Base-by-base conservation (phyloP, 2,329 filamentous ascomycete species). In the Blastomyces parvus region DNA sequence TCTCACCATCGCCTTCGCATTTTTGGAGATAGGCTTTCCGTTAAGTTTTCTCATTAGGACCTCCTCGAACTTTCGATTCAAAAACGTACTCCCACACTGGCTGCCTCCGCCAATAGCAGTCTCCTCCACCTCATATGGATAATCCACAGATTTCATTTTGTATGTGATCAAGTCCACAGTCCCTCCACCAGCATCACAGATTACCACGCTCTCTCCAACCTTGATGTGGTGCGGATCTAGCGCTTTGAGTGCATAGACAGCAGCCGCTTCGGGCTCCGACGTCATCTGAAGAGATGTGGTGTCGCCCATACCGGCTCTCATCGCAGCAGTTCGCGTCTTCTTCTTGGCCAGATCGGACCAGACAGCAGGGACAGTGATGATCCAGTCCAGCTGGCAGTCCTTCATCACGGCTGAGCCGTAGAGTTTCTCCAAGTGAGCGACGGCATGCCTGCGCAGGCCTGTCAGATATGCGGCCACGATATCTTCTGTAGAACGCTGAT, bases 41-140 rank as follows among this genome's bases (percentile, higher is more conserved):
- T 59, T 59, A n/a, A 59, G 25, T 27, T 59, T 59, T 14, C n/a
- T 27, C 58, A 59, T 59, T 8, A 59, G 22, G 14, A 59, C 40
- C 9, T 59, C 58, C 58, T 59, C 58, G 25, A 59, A 59, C 30
- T 59, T 59, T 17, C 58, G 44, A 36, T 59, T 59, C 58, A 59
- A 33, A 59, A 59, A 59, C 13, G 42, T 59, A 48, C 58, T 59
- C 8, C 58, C 58, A 36, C 58, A 59, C 58, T 59, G 58, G 46
- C 58, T 59, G 7, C 58, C 58, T 1, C 58, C 58, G 19, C 58
- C 58, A 42, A 55, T 62, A n/a, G 60, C 46, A 19, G 50, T 62
- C 60, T 62, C 53, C 38, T 56, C 60, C 40, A 56, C 60, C 50
- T 56, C 50, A 38, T 62, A 56, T 38, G 60, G 48, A 46, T 62